Evolutionary conservation across 2,329 filamentous ascomycete genomes (phyloP), one percentile per base, ranked within the genome.

Genomic region (Fusarium tricinctum): DNA sequence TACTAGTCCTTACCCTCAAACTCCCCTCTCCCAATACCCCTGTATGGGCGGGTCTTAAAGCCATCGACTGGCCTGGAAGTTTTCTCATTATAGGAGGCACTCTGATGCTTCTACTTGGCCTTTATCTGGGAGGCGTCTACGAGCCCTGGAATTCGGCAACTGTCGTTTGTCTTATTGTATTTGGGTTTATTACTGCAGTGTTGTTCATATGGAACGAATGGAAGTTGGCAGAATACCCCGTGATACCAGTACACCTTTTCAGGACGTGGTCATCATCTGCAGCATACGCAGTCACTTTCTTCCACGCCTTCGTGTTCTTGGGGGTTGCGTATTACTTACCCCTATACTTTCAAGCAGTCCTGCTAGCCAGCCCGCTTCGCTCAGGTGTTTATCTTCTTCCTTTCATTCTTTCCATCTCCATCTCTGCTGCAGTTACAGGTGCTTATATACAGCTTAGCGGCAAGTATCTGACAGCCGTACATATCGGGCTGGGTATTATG

Each of bases 311-410:
- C 72, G 85, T 88, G 33, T 91, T 91, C 76, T 89, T 91, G 40
- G 87, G 85, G 0, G 83, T 83, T 2, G 86, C 88, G 49, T 94
- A 92, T 77, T 94, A 91, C 72, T 81, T 93, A 26, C 92, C 92
- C 0, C 82, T 93, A 0, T 94, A 90, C 78, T 89, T 92, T 54
- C 92, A 94, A 75, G 85, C 88, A 4, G 90, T 90, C 1, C 84
- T 89, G 3, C 84, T 84, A 50, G 87, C 86, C 2, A 83, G 84
- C 1, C 88, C 90, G 0, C 79, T 91, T 33, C 81, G 81, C n/a
- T 91, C 88, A 0, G 85, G 85, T 6, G 75, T 90, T 1, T 84
- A 91, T 14, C 81, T 91, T 4, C 81, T 93, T 0, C 89, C 91
- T 0, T 85, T 89, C 40, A 87, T 86, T 22, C 72, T 85, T 15